A percentile compares a stretch with the other conserved stretches of the same genome.
phyloP scores from a whole-genome alignment of 148 eudicot genomes.

The Linanthus parryae region DNA sequence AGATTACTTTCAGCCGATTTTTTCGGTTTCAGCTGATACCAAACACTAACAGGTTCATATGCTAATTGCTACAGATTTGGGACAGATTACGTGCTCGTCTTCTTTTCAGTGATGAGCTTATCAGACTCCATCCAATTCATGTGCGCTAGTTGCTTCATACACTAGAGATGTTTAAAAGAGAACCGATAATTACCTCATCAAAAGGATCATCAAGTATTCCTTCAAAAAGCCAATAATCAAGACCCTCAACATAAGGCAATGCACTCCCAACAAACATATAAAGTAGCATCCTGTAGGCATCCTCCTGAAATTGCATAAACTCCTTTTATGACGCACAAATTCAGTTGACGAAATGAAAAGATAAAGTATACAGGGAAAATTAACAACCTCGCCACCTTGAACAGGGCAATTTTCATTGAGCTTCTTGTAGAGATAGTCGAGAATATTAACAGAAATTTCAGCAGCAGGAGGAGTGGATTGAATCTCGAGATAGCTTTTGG shows the following conservation, averaged over 20 bases:
- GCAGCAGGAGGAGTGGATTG: conserved; percentile 56
- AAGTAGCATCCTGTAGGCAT: conserved; percentile 78
- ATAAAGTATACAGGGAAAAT: conserved; percentile 11
- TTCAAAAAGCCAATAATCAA: conserved; percentile 94
- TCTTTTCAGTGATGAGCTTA: too few species aligned
- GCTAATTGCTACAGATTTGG: too few species aligned
- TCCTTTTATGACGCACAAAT: too few species aligned
- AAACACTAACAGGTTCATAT: too few species aligned
- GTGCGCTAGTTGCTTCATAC: neutral
- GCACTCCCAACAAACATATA: conserved; percentile 71
- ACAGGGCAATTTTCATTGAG: conserved; percentile 74
- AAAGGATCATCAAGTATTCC: conserved; percentile 94
- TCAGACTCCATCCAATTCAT: too few species aligned
- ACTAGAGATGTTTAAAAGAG: too few species aligned
- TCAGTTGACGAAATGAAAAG: too few species aligned
- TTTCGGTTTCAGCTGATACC: too few species aligned
- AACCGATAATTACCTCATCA: conserved; percentile 70
- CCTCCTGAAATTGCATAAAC: conserved; percentile 93
- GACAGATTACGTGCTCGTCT: too few species aligned
- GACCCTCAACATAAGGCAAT: conserved; percentile 69
- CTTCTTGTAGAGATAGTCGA: conserved; percentile 70
- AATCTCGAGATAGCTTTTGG: conserved; percentile 40
- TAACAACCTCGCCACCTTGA: conserved; percentile 84
- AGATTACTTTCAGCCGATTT: too few species aligned
- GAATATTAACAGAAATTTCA: conserved; percentile 72